Conservation (phyloP, 2,329 filamentous ascomycete species). For the Neonectria punicea region DNA sequence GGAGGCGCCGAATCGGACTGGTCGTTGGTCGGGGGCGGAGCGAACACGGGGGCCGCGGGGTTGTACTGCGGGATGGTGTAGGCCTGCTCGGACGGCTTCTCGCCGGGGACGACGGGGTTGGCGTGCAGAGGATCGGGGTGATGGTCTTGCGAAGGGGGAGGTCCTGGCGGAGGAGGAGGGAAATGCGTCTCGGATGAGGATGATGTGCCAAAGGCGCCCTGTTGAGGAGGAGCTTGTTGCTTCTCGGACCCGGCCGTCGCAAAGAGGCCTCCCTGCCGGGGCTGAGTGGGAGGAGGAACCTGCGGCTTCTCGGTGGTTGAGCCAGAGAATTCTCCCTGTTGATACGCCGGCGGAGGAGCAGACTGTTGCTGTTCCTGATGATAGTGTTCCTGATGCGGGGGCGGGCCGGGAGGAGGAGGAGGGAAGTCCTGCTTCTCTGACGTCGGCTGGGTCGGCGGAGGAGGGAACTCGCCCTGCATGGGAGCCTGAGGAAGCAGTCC, state of each 20-base stretch:
- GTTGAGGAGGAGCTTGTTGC: constrained; percentile 2
- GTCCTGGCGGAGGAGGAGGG: constrained; percentile 39
- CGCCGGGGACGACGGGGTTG: constrained; percentile 25
- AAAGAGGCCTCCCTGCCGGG: not conserved
- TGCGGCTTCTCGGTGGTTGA: constrained; percentile 11
- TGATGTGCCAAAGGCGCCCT: constrained; percentile 1
- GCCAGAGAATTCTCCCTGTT: constrained; percentile 9
- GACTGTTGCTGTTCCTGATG: constrained; percentile 24
- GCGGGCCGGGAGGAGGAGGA: constrained; percentile 40
- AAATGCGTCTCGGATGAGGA: constrained; percentile 8
- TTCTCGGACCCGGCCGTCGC: constrained; percentile 7
- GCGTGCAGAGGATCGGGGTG: constrained; percentile 37
- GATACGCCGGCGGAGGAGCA: constrained; percentile 15
- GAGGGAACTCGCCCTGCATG: constrained; percentile 13
- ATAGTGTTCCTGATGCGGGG: constrained; percentile 29
- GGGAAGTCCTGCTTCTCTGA: constrained; percentile 39
- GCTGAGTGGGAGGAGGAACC: not conserved
- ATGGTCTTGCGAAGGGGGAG: constrained; percentile 34
- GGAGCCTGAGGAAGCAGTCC: not conserved
- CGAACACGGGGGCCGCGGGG: constrained; percentile 46
- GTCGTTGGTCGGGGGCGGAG: constrained; percentile 39
- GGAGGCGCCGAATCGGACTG: constrained; percentile 7
- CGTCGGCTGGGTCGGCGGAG: constrained; percentile 26
- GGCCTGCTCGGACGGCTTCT: constrained; percentile 29
- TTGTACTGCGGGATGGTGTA: constrained; percentile 46